Conservation (phyloP, 441 rosid genomes). For the Pelargonium citronellum region DNA sequence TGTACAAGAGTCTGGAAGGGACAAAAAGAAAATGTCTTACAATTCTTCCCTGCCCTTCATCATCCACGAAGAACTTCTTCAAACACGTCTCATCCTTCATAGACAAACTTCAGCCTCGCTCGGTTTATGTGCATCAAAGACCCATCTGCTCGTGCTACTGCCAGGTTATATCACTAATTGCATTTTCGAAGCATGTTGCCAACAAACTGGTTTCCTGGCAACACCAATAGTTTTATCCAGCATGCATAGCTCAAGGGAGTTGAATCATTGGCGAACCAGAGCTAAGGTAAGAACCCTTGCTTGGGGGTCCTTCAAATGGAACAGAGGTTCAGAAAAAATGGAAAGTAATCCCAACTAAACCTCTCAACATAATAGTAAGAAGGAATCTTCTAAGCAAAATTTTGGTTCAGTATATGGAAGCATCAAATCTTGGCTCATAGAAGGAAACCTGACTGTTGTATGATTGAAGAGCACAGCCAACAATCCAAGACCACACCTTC, state of each 20-base stretch:
- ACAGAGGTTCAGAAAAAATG: constrained; percentile 5
- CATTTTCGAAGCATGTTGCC: too few relatives aligned
- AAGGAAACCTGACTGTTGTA: constrained; percentile 88
- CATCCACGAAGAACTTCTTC: background rate
- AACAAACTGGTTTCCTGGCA: constrained; percentile 18
- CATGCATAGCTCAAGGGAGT: background rate
- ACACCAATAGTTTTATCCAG: constrained; percentile 7
- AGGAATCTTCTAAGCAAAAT: constrained; percentile 6
- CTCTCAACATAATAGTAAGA: background rate
- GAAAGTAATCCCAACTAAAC: constrained; percentile 3
- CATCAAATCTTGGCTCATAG: constrained; percentile 94
- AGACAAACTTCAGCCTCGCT: background rate
- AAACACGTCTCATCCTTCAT: background rate
- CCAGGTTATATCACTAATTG: too few relatives aligned
- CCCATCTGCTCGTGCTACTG: too few relatives aligned
- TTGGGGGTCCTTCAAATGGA: background rate
- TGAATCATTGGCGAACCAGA: constrained; percentile 13
- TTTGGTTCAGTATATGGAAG: constrained; percentile 38
- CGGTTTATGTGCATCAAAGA: too few relatives aligned
- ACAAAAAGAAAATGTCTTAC: constrained; percentile 1
- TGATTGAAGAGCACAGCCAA: constrained; percentile 90
- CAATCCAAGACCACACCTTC: constrained; percentile 91
- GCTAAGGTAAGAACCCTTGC: constrained; percentile 9
- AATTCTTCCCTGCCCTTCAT: background rate
- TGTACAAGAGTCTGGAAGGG: background rate